A percentile compares a stretch with the other conserved stretches of the same genome.
Evolutionary conservation across 768 basidiomycete species (phyloP).

Genomic region (Holtermanniella nyarrowii): DNA sequence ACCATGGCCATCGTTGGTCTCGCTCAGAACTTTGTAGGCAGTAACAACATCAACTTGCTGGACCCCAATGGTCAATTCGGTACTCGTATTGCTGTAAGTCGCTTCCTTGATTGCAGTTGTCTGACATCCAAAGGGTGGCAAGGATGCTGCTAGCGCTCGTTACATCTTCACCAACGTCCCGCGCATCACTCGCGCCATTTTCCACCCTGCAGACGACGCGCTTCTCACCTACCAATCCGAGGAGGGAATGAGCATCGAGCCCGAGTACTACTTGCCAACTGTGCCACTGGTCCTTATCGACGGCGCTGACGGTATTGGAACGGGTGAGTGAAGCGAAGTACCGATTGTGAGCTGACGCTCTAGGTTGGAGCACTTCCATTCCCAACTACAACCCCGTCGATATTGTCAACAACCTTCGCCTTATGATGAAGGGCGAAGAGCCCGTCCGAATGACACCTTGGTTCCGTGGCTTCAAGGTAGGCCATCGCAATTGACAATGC

Average conservation of each 20-base stretch:
- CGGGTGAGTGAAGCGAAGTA: constrained; percentile 49
- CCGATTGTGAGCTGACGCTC: not conserved
- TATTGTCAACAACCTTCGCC: constrained; percentile 74
- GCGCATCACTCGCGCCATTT: constrained; percentile 62
- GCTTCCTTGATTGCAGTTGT: not conserved
- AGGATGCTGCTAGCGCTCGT: constrained; percentile 91
- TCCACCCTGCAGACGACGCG: constrained; percentile 73
- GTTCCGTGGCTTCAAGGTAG: constrained; percentile 77
- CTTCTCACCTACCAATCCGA: constrained; percentile 76
- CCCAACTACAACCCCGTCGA: constrained; percentile 89
- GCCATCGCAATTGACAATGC: not conserved
- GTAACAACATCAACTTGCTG: constrained; percentile 86
- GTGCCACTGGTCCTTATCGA: constrained; percentile 83
- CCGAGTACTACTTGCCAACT: constrained; percentile 86
- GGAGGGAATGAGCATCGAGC: constrained; percentile 76
- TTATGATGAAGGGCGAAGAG: constrained; percentile 77
- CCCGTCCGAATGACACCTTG: constrained; percentile 80
- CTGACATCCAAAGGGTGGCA: constrained; percentile 57
- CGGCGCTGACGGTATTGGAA: constrained; percentile 95
- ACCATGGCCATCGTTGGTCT: constrained; percentile 82
- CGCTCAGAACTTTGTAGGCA: constrained; percentile 88
- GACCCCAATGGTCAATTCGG: constrained; percentile 88
- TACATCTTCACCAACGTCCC: constrained; percentile 84
- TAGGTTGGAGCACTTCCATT: constrained; percentile 89
- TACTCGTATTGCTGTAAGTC: constrained; percentile 50